phyloP scores from a whole-genome alignment of 208 protist species.

The Acanthamoeba triangularis region DNA sequence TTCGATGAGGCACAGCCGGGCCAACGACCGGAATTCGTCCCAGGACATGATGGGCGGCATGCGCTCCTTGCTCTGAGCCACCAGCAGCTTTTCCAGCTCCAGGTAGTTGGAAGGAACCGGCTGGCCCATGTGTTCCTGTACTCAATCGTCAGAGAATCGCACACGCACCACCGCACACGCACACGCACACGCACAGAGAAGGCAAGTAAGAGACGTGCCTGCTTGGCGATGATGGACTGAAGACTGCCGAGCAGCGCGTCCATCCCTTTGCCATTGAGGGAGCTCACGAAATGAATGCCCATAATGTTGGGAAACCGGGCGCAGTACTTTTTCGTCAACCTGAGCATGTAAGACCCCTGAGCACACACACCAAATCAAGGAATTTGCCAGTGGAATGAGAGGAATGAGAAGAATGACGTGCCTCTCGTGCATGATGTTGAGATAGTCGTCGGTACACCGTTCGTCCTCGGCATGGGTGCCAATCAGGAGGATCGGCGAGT shows the following conservation, averaged over 20 bases:
- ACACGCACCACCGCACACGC: neutral
- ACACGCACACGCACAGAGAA: neutral
- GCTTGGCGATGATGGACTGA: neutral
- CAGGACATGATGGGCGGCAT: conserved; percentile 43
- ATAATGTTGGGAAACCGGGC: neutral
- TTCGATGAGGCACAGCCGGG: conserved; percentile 54
- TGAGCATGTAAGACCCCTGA: no score
- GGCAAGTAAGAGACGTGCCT: neutral
- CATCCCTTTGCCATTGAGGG: neutral
- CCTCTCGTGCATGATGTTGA: neutral
- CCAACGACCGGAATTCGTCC: neutral
- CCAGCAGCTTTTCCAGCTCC: conserved; percentile 55
- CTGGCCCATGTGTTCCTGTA: conserved; percentile 36
- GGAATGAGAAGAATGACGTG: neutral
- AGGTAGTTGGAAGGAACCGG: conserved; percentile 51
- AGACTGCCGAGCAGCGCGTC: neutral
- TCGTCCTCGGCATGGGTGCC: conserved; percentile 68
- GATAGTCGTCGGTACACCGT: conserved; percentile 38
- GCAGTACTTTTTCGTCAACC: neutral
- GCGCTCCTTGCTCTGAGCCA: neutral
- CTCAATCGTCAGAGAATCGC: no score
- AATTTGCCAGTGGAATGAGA: neutral
- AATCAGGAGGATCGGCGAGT: conserved; percentile 30
- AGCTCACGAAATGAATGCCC: conserved; percentile 48
- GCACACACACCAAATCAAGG: neutral